Conservation (phyloP, 2,329 filamentous ascomycete genomes). For the Aspergillus viridinutans region DNA sequence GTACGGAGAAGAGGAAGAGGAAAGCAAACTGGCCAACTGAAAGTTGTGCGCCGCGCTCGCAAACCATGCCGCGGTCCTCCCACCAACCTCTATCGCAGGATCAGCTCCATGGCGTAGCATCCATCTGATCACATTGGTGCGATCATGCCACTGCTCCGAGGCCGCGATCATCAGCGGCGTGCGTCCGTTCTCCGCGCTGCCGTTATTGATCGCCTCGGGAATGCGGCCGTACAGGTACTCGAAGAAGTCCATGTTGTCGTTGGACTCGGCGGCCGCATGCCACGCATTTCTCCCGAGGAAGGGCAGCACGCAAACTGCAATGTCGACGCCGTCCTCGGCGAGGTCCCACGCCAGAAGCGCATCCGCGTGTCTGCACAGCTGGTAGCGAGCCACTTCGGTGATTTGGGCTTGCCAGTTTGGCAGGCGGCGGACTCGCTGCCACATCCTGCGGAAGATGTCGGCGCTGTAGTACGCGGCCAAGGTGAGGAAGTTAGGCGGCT, state of each 20-base stretch:
- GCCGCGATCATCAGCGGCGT: background rate
- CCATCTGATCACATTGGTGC: background rate
- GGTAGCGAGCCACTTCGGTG: background rate
- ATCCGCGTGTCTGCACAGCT: background rate
- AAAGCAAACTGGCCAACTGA: background rate
- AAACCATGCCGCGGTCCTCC: background rate
- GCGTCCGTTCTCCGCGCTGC: background rate
- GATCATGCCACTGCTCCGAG: background rate
- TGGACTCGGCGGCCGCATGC: background rate
- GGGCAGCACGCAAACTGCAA: background rate
- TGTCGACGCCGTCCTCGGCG: background rate
- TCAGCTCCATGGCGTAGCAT: background rate
- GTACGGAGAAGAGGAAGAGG: background rate
- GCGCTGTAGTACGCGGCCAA: background rate
- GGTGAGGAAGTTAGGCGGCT: background rate
- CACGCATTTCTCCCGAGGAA: background rate
- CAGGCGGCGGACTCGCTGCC: background rate
- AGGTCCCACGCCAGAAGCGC: background rate
- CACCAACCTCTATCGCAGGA: background rate
- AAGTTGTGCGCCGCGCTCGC: background rate
- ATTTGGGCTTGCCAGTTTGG: background rate
- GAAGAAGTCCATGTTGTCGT: background rate
- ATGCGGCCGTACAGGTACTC: background rate
- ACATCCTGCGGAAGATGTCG: background rate
- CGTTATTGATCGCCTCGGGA: background rate